Conservation (phyloP, 192 early-diverging fungal species). For the Podochytrium sp. region DNA sequence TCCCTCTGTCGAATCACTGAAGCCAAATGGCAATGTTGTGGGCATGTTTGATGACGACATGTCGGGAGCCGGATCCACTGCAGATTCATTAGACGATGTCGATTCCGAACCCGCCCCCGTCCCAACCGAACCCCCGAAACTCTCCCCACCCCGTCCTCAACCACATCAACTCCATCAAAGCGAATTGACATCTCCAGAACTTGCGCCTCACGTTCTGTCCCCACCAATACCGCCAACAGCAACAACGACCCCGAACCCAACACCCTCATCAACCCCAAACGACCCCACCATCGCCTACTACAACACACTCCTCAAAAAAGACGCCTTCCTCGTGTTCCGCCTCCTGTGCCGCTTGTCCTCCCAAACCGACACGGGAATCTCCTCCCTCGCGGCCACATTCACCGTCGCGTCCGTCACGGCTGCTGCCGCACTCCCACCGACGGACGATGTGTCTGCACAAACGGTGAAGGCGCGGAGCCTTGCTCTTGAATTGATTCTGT, state of each 20-base stretch:
- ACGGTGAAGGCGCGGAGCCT: conserved; percentile 46
- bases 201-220: too few species aligned
- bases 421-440: conserved; percentile 2
- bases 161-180: not conserved
- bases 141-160: not conserved
- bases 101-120: not conserved
- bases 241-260: not conserved
- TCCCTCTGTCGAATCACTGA: not conserved
- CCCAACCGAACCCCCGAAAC: not conserved
- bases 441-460: conserved; percentile 45
- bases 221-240: too few species aligned
- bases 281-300: conserved; percentile 58
- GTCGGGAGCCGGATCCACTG: not conserved
- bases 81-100: not conserved
- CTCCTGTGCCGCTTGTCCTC: conserved; percentile 57
- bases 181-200: not conserved
- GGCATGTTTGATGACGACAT: conserved; percentile 33
- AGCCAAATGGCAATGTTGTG: not conserved
- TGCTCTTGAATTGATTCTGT: conserved; percentile 61
- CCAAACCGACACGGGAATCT: conserved; percentile 38
- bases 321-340: conserved; percentile 55
- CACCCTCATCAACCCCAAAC: conserved; percentile 43
- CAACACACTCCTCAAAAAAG: conserved; percentile 54
- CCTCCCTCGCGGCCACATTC: conserved; percentile 30
- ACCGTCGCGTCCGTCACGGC: conserved; percentile 33